Base-by-base conservation (phyloP, 495 filamentous ascomycete genomes). In the Annulohypoxylon nitens region DNA sequence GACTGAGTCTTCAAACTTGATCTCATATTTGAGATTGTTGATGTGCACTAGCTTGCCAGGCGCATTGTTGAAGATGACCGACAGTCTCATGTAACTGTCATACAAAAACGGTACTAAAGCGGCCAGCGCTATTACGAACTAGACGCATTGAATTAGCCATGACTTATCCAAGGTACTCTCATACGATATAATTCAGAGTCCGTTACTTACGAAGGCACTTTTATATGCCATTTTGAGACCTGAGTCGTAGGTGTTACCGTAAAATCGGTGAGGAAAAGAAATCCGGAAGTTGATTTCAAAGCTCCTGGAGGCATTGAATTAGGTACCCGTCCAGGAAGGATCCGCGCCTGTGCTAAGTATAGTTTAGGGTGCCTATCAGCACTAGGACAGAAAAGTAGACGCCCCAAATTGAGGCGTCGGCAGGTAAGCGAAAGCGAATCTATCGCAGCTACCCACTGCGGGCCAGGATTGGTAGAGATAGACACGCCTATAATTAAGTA, bases 1-100 rank as follows among this genome's bases (percentile, higher is more conserved):
- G 45, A 86, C 64, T n/a, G 68, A 69, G 34, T 84, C 74, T 26
- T 69, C 41, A 43, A 84, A 83, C 60, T 77, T 78, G 60, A 84
- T 41, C 30, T 76, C 67, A 8, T 76, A 73, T 7, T 74, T 57
- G 45, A 84, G 71, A 12, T 61, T 61, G 47, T 82, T 78, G 57
- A 81, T 30, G 8, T 65, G 70, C 2, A 51, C 26, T 1, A 84
- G 64, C n/a, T 64, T 61, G 7, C 55, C 69, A 1, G 81, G 81
- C 16, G 67, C 69, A 69, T 82, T 81, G 45, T 61, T 59, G 47
- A 66, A 64, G 25, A 79, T 73, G 4, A 77, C 2, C 3, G 37
- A 34, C 0, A 69, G 9, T 23, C 30, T 53, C 6, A 43, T 36
- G 5, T 50, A 34, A 25, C 55, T 59, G 25, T 73, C 61, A 47